phyloP scores from a whole-genome alignment of 1,284 basidiomycete species.

The Apiotrichum veenhuisii region DNA sequence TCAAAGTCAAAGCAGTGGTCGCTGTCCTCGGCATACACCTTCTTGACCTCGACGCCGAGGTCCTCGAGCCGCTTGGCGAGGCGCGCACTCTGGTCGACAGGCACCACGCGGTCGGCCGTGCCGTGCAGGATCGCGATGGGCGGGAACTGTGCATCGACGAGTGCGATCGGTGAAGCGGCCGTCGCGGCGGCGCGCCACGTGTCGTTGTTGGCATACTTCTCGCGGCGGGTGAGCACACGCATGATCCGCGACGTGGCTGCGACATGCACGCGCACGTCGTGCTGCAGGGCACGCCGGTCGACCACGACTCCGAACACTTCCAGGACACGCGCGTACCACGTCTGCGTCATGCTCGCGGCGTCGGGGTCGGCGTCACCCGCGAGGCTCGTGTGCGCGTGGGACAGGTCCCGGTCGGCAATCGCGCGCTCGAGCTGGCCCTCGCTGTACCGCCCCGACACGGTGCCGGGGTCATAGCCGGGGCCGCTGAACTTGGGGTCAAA shows the following conservation, averaged over 20 bases:
- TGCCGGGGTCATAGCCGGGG: conserved; percentile 2
- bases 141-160: conserved; percentile 16
- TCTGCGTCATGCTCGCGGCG: background rate
- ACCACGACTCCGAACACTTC: background rate
- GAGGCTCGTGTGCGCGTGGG: conserved; percentile 5
- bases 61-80: conserved; percentile 20
- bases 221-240: conserved; percentile 4
- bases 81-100: conserved; percentile 19
- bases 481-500: conserved; percentile 8
- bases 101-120: conserved; percentile 19
- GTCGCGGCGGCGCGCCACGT: conserved; percentile 1
- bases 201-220: background rate
- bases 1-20: conserved; percentile 28
- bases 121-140: conserved; percentile 33
- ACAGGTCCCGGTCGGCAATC: conserved; percentile 8
- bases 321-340: background rate
- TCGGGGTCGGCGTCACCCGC: background rate
- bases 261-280: conserved; percentile 9
- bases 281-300: conserved; percentile 1
- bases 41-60: conserved; percentile 16
- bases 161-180: background rate
- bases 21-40: conserved; percentile 16
- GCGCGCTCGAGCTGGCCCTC: conserved; percentile 24
- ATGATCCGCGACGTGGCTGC: conserved; percentile 4
- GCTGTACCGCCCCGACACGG: conserved; percentile 7